Evolutionary conservation across 2,329 filamentous ascomycete genomes (phyloP), one percentile per base, ranked within the genome.

Genomic region (Sclerotinia nivalis): DNA sequence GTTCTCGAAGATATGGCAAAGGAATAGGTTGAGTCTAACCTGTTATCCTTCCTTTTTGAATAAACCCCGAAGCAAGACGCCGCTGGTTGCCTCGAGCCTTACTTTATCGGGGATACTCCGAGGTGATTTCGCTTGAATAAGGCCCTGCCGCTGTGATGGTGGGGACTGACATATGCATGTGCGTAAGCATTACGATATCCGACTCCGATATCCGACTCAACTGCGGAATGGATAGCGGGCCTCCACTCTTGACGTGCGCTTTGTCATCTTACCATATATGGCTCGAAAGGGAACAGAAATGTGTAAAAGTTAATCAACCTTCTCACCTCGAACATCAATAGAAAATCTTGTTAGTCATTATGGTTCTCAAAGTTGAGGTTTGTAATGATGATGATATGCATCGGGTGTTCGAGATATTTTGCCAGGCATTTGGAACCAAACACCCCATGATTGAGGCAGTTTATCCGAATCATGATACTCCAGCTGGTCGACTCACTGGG

Each of bases 321-420:
- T 62, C 47, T n/a, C 9, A n/a, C 10, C 10, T 25, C 22, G 25
- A 34, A 37, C 31, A 50, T 50, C 31, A 37, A 50, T 25, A 50
- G 45, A 62, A 37, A 37, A 5, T 18, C 6, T n/a, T 25, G 1
- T 20, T 40, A 50, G 45, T 37, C 49, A 66, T 28, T 6, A 66
- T 66, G 62, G 62, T 55, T 55, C 49, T 66, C n/a, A 54, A 66
- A 66, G 49, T 66, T 66, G 62, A 66, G 62, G 4, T 55, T 28
- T 66, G 62, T n/a, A 66, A 55, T 34, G 62, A 66, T 18, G 62
- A 66, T 55, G 62, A 66, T 28, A 66, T 66, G 62, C 62, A 55
- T 12, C 49, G 62, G 49, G 49, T 66, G 4, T 66, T 66, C 37
- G 62, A 66, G 49, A 66, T 66, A 15, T 55, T 66, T 55, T 55